Evolutionary conservation across 2,329 filamentous ascomycete species (phyloP).

Genomic region (Pseudogymnoascus sp.): DNA sequence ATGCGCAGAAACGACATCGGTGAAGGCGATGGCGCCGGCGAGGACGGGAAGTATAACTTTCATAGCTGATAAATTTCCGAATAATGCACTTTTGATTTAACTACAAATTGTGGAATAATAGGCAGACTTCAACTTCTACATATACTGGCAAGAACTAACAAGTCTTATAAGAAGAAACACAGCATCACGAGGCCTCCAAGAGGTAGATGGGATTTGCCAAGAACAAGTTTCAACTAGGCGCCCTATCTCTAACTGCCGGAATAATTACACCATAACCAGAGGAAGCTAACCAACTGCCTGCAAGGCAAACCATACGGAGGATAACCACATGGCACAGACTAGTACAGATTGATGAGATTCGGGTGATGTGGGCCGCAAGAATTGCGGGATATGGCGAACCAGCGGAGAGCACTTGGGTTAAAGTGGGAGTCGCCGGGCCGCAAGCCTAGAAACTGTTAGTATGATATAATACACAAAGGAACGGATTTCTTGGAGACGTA

Average conservation of each 20-base stretch:
- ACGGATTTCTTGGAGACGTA: neutral
- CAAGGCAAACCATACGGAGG: neutral
- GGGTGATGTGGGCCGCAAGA: neutral
- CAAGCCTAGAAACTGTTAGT: neutral
- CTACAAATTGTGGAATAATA: neutral
- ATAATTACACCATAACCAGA: neutral
- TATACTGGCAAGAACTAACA: slow-evolving; percentile 13
- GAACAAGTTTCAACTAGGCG: neutral
- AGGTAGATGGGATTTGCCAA: neutral
- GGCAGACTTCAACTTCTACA: neutral
- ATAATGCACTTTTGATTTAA: neutral
- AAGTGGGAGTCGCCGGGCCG: neutral
- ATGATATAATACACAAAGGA: neutral
- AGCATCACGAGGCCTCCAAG: neutral
- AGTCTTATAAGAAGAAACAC: neutral
- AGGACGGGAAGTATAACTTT: neutral
- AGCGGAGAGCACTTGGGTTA: neutral
- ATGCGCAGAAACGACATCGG: neutral
- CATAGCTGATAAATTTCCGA: slow-evolving; percentile 10
- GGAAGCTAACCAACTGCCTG: neutral
- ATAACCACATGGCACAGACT: neutral
- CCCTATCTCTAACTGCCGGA: neutral
- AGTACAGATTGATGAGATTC: neutral
- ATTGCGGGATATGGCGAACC: neutral
- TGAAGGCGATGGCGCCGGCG: neutral